phyloP scores from a whole-genome alignment of 768 basidiomycete species.

The Tylopilus sp. region DNA sequence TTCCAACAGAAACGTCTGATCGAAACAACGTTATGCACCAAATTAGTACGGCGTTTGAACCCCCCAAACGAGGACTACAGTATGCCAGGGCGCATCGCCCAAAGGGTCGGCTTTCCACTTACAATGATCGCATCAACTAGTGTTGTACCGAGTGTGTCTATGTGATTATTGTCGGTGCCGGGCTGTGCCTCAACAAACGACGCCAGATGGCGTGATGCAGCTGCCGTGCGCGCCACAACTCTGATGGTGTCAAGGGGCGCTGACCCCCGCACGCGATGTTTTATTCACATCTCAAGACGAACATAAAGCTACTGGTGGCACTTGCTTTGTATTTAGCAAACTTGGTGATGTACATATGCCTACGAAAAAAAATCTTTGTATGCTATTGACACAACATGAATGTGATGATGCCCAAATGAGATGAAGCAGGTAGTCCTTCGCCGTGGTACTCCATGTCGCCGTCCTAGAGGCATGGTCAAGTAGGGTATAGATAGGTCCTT shows the following conservation, averaged over 20 bases:
- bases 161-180: conserved; percentile 10
- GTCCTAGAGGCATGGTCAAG: conserved; percentile 13
- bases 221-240: background rate
- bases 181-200: conserved; percentile 18
- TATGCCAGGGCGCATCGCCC: background rate
- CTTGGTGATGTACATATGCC: conserved; percentile 35
- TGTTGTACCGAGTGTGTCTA: conserved; percentile 1
- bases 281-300: background rate
- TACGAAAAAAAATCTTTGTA: conserved; percentile 24
- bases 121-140: conserved; percentile 8
- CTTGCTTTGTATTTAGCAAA: conserved; percentile 25
- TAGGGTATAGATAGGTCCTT: conserved; percentile 35
- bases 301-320: background rate
- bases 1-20: conserved; percentile 33
- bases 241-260: background rate
- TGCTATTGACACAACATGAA: conserved; percentile 38
- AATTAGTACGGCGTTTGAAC: conserved; percentile 21
- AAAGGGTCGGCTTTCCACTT: background rate
- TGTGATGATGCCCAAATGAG: conserved; percentile 26
- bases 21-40: background rate
- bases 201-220: background rate
- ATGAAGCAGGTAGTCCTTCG: conserved; percentile 28
- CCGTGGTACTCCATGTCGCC: conserved; percentile 25
- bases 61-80: conserved; percentile 17
- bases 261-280: conserved; percentile 6